Evolutionary conservation across 2,329 filamentous ascomycete genomes (phyloP), one percentile per base, ranked within the genome.

Genomic region (Diaporthe australafricana): DNA sequence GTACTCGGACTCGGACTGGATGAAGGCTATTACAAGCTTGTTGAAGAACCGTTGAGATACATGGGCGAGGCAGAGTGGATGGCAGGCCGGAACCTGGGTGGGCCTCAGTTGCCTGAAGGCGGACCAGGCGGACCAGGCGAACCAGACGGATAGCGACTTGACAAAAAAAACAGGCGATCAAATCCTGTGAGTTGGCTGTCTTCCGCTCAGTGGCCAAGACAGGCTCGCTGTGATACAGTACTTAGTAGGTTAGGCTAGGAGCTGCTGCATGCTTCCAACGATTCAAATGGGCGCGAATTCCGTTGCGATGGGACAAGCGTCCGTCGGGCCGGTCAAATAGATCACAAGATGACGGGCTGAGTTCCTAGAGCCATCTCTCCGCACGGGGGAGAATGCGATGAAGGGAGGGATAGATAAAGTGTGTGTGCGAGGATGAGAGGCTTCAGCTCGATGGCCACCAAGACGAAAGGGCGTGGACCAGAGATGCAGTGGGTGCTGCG

Each of bases 21-120:
- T 27, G 53, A 56, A 56, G 56, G 67, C 45, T 69, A 45, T 60
- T 60, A 30, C 53, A 32, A 53, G 45, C 32, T 60, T 22, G 47
- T 42, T 60, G 67, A 42, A 25, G 50, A 25, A 27, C 38, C 45
- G 53, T 50, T 50, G 22, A 69, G 47, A 30, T 45, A 69, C 30
- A 60, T 32, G 55, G 53, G 66, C 52, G 20, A 17, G 27, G 27
- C 30, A 35, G 20, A 47, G 22, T 38, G 27, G 65, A 50, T 42
- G 45, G 45, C 38, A 40, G 48, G 30, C n/a, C 35, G 27, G 25
- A 35, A 25, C 17, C 60, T 48, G 45, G 45, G n/a, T 14, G 11
- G 45, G 40, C 16, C 3, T 25, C 11, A 42, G 63, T 38, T 56
- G 67, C 67, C 47, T 69, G 16, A 42, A 40, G 63, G 67, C 67